These are phyloP conservation scores for Ceratocystis eucalypticola DNA, from an alignment of 2,329 filamentous ascomycete genomes.

Conservation along the genomic window DNA sequence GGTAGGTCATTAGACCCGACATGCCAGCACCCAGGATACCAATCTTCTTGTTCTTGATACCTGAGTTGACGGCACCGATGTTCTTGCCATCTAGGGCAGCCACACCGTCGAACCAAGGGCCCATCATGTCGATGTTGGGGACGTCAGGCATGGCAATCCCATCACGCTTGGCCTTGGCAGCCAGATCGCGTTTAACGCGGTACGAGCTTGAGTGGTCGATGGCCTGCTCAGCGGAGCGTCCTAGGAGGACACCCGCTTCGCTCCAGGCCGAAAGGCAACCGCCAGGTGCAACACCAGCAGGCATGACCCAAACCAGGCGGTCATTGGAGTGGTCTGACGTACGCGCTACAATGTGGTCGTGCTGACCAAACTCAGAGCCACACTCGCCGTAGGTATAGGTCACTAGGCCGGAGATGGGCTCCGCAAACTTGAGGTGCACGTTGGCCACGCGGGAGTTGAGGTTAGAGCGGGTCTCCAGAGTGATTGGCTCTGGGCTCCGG, in stretches of 20 bases:
- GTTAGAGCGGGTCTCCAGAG: conserved; percentile 17
- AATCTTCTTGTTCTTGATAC: conserved; percentile 44
- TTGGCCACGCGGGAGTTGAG: conserved; percentile 19
- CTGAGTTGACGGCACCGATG: conserved; percentile 32
- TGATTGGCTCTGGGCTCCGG: conserved; percentile 13
- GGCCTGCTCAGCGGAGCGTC: conserved; percentile 24
- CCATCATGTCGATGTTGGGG: conserved; percentile 25
- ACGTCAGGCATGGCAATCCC: conserved; percentile 37
- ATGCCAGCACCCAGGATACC: conserved; percentile 55
- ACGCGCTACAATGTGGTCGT: conserved; percentile 20
- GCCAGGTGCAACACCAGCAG: conserved; percentile 23
- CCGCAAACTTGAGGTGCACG: conserved; percentile 21
- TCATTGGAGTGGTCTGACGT: conserved; percentile 21
- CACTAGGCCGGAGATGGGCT: conserved; percentile 19
- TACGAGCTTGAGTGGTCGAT: conserved; percentile 20
- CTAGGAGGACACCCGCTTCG: conserved; percentile 22
- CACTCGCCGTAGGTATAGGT: conserved; percentile 22
- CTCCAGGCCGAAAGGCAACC: conserved; percentile 33
- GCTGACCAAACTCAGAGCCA: conserved; percentile 18
- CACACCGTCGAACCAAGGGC: conserved; percentile 53
- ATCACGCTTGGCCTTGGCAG: conserved; percentile 22
- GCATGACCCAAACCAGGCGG: conserved; percentile 22
- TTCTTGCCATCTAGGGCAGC: conserved; percentile 39
- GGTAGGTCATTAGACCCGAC: conserved; percentile 47
- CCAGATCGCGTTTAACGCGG: conserved; percentile 7